phyloP scores from a whole-genome alignment of 805 yeast species.

The Sugiyamaella valdiviana region DNA sequence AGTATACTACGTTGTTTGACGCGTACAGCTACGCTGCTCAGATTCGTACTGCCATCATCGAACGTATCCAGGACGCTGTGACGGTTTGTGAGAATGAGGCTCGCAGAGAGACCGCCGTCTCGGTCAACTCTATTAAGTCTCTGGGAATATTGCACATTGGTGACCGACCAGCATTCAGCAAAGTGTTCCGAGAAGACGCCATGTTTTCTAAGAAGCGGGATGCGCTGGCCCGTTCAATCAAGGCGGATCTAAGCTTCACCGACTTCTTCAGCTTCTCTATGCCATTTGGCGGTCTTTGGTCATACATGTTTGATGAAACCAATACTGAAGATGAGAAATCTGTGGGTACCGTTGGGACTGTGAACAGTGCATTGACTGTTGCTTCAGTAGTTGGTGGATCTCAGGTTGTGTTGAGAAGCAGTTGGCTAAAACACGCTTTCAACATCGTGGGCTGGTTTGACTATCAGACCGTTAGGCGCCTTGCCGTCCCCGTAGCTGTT shows the following conservation, averaged over 20 bases:
- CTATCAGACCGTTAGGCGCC: conserved; percentile 28
- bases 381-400: conserved; percentile 28
- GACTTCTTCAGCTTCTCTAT: conserved; percentile 78
- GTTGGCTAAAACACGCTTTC: conserved; percentile 19
- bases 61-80: conserved; percentile 60
- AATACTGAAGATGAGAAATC: not conserved
- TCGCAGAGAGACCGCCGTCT: conserved; percentile 48
- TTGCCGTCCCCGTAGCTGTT: conserved; percentile 50
- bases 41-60: conserved; percentile 63
- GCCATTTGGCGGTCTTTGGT: conserved; percentile 12
- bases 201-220: conserved; percentile 82
- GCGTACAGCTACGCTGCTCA: conserved; percentile 62
- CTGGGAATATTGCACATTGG: conserved; percentile 64
- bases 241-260: conserved; percentile 52
- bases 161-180: conserved; percentile 43
- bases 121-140: conserved; percentile 55
- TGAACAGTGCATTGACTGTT: conserved; percentile 24
- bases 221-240: conserved; percentile 48
- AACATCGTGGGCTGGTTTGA: conserved; percentile 15
- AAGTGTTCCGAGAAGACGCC: conserved; percentile 50
- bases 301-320: not conserved
- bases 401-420: conserved; percentile 20
- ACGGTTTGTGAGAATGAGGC: conserved; percentile 62
- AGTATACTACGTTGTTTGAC: conserved; percentile 57
- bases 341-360: not conserved